Evolutionary conservation across 441 rosid species (phyloP).

Genomic region (Metrosideros polymorpha): DNA sequence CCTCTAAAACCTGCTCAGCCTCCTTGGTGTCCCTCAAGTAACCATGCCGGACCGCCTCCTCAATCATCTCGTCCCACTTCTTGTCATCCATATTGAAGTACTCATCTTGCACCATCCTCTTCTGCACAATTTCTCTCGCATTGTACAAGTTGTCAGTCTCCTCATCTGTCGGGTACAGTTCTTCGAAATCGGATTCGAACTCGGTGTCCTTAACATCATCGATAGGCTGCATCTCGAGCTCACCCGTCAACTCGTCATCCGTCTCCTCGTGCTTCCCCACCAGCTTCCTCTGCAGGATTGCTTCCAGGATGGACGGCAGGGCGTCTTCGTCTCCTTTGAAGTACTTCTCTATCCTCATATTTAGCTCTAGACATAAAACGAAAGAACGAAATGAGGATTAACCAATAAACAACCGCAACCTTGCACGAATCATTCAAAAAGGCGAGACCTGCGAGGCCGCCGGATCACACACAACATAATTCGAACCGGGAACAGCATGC

Average conservation of each 20-base stretch:
- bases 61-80: slow-evolving; percentile 79
- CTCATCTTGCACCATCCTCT: slow-evolving; percentile 48
- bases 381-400: neutral
- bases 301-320: slow-evolving; percentile 49
- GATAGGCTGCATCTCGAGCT: slow-evolving; percentile 24
- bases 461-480: too few relatives aligned
- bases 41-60: slow-evolving; percentile 55
- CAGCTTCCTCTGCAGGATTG: slow-evolving; percentile 46
- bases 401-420: neutral
- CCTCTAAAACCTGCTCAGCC: slow-evolving; percentile 75
- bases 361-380: slow-evolving; percentile 43
- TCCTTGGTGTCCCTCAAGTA: slow-evolving; percentile 49
- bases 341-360: slow-evolving; percentile 46
- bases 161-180: slow-evolving; percentile 44
- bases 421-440: neutral
- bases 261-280: slow-evolving; percentile 51
- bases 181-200: slow-evolving; percentile 65
- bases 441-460: neutral
- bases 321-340: slow-evolving; percentile 65
- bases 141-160: slow-evolving; percentile 62
- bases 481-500: too few relatives aligned
- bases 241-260: slow-evolving; percentile 53
- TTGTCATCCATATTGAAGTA: slow-evolving; percentile 61
- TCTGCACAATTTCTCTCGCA: slow-evolving; percentile 29
- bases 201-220: slow-evolving; percentile 44